Conservation (phyloP, 139 green algal species). For the Tetraselmis striata region DNA sequence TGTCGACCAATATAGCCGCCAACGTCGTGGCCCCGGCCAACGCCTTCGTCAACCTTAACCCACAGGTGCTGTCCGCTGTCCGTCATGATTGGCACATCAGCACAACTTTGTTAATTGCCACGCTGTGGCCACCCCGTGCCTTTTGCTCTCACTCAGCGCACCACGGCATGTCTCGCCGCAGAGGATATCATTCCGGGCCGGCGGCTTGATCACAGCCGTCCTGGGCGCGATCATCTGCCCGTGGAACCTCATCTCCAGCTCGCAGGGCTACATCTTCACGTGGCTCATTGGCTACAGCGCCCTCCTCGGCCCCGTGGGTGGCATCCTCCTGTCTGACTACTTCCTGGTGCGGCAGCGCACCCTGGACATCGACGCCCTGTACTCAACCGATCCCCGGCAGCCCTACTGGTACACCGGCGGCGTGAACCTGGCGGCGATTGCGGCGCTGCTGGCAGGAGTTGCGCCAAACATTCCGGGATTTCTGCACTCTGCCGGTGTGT, state of each 20-base stretch:
- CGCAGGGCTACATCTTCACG: conserved; percentile 61
- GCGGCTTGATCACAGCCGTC: conserved; percentile 33
- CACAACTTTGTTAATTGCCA: background rate
- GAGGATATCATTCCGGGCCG: background rate
- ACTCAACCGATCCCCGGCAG: conserved; percentile 7
- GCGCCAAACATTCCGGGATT: conserved; percentile 54
- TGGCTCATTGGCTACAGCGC: conserved; percentile 68
- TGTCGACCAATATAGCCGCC: conserved; percentile 81
- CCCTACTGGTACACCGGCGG: conserved; percentile 59
- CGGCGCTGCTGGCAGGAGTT: conserved; percentile 34
- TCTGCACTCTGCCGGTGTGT: conserved; percentile 28
- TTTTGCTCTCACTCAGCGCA: background rate
- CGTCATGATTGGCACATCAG: background rate
- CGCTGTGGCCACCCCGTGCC: no score
- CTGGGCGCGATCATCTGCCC: conserved; percentile 36
- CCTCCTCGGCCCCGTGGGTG: conserved; percentile 49
- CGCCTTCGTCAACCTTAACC: conserved; percentile 53
- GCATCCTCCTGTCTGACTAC: conserved; percentile 64
- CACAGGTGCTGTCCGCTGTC: conserved; percentile 4
- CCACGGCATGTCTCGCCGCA: background rate
- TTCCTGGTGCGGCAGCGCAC: conserved; percentile 42
- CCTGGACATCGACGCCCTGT: conserved; percentile 59
- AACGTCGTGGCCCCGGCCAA: conserved; percentile 75
- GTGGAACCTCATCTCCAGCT: conserved; percentile 27
- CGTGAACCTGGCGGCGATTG: conserved; percentile 30